Evolutionary conservation across 768 basidiomycete species (phyloP).

Genomic region (Psilocybe subaeruginosa): DNA sequence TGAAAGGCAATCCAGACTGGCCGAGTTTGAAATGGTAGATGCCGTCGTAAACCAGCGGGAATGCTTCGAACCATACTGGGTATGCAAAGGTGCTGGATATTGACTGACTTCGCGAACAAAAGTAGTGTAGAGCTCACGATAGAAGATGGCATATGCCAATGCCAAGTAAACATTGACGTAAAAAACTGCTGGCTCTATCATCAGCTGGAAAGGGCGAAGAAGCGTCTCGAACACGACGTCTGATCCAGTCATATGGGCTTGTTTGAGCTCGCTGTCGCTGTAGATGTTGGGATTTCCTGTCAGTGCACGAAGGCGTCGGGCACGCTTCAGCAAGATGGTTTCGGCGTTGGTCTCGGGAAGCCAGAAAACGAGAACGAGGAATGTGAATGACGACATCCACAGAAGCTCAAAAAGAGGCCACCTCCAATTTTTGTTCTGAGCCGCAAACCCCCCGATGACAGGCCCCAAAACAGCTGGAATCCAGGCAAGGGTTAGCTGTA

Average conservation of each 20-base stretch:
- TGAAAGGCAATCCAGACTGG: conserved; percentile 5
- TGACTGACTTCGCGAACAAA: neutral
- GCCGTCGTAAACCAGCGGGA: conserved; percentile 1
- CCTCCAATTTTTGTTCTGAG: conserved; percentile 8
- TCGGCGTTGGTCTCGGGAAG: conserved; percentile 4
- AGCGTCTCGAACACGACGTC: conserved; percentile 1
- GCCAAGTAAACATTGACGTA: conserved; percentile 5
- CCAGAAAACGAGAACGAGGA: conserved; percentile 4
- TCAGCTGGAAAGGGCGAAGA: conserved; percentile 5
- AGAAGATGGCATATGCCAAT: conserved; percentile 8
- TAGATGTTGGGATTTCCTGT: conserved; percentile 3
- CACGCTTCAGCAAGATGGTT: conserved; percentile 3
- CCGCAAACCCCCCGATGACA: conserved; percentile 5
- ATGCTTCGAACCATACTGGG: conserved; percentile 7
- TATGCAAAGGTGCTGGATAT: neutral
- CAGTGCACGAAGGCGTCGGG: neutral
- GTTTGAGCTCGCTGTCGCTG: conserved; percentile 1
- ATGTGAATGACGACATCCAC: conserved; percentile 4
- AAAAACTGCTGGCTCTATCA: conserved; percentile 1
- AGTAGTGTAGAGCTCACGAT: neutral
- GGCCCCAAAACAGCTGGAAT: conserved; percentile 2
- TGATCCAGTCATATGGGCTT: conserved; percentile 1
- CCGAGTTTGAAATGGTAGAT: conserved; percentile 9
- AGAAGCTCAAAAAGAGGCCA: conserved; percentile 6
- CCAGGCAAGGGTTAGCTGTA: neutral